Evolutionary conservation across 192 early-diverging fungal genomes (phyloP).

Genomic region (Backusella luteola): DNA sequence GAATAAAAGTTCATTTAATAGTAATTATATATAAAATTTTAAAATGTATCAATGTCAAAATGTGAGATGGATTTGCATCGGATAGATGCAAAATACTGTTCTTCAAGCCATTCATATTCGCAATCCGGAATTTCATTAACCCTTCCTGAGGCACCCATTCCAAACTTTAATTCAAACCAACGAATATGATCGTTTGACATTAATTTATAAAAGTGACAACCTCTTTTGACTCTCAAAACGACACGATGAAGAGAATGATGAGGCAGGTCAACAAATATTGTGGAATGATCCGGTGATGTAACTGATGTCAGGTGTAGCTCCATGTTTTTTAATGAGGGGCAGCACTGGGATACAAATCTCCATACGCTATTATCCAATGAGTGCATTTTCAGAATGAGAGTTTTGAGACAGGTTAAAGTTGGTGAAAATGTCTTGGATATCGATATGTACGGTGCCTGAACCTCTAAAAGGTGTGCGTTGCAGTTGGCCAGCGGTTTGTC

Average conservation of each 20-base stretch:
- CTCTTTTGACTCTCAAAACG: neutral
- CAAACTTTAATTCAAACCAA: neutral
- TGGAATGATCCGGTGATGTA: neutral
- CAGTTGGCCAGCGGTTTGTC: neutral
- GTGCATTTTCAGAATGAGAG: neutral
- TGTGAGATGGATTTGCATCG: neutral
- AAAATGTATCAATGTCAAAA: neutral
- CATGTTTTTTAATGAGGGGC: neutral
- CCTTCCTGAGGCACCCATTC: neutral
- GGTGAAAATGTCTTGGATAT: neutral
- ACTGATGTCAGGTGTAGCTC: neutral
- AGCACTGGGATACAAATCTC: neutral
- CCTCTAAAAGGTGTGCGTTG: neutral
- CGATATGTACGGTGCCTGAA: neutral
- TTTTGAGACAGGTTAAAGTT: neutral
- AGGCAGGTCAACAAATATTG: neutral
- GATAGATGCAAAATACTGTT: slow-evolving; percentile 2
- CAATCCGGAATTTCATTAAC: neutral
- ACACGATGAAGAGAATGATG: neutral
- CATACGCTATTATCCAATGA: neutral
- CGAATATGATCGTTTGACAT: neutral
- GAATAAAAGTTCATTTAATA: no score
- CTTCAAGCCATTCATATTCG: slow-evolving; percentile 3
- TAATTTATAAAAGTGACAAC: neutral
- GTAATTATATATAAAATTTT: no score